Evolutionary conservation across 169 alveolate genomes (phyloP).

Genomic region (Neospora caninum): DNA sequence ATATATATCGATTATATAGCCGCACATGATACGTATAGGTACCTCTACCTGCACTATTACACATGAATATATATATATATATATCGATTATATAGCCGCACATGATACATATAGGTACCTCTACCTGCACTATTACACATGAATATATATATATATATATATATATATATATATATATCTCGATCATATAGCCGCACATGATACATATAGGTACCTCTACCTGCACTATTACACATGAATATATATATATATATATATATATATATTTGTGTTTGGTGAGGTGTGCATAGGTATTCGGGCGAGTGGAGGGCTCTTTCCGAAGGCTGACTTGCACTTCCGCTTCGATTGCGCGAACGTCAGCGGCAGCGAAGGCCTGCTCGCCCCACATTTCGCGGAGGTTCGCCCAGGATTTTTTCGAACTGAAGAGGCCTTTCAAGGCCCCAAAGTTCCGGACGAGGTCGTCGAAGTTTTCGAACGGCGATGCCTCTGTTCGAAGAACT

Average conservation of each 20-base stretch:
- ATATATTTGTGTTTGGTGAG: background rate
- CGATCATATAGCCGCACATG: background rate
- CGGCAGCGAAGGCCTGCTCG: background rate
- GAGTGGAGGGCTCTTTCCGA: too few species aligned
- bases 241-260: background rate
- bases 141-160: background rate
- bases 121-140: too few species aligned
- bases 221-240: background rate
- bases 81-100: too few species aligned
- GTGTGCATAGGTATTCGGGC: background rate
- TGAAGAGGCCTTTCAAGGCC: constrained; percentile 55
- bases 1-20: too few species aligned
- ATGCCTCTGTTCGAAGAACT: constrained; percentile 55
- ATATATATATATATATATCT: background rate
- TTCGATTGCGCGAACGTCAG: background rate
- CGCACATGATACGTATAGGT: too few species aligned
- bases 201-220: background rate
- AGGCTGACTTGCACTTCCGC: constrained; percentile 9
- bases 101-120: too few species aligned
- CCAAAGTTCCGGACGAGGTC: constrained; percentile 59
- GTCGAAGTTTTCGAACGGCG: constrained; percentile 69
- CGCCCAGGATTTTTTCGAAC: constrained; percentile 56
- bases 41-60: too few species aligned
- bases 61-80: background rate
- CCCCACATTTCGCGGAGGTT: background rate